Base-by-base conservation (phyloP, 768 basidiomycete species). In the Scleroderma bovista region DNA sequence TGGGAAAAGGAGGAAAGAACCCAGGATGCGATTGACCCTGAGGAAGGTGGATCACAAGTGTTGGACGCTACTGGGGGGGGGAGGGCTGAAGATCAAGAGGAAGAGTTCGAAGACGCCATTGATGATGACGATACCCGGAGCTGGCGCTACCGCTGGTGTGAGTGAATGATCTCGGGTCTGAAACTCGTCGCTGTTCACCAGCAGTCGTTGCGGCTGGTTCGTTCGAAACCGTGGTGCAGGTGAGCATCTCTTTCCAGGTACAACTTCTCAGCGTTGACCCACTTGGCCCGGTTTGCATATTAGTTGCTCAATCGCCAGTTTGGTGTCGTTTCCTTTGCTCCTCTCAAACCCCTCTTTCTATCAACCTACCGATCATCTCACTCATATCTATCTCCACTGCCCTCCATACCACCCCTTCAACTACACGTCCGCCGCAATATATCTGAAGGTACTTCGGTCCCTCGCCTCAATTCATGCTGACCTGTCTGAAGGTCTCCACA, bases 161-260 rank as follows among this genome's bases (percentile, higher is more conserved):
- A 80, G 77, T 56, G 67, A 76, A 81, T 45, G 94, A 96, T 48
- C 75, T 92, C 98, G 96, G 96, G 80, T 84, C n/a, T 82, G 90
- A 57, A 97, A 97, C 69, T 97, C 94, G 43, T 91, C 93, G 5
- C 80, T 96, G 62, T 93, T 92, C 13, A 88, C 80, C 39, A 96
- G 98, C 67, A 95, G 97, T 68, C n/a, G 86, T 93, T 50, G 86
- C 93, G 17, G 95, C 92, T 26, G 96, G 96, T 3, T 89, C 90
- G 20, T 99, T 97, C 70, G 94, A 98, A 56, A 86, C 84, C 10
- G 96, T 95, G 5, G 97, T 96, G 93, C 88, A 94, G 84, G 91
- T 92, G 51, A 58, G 80, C 65, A 15, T 23, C 45, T 43, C 17
- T 13, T 8, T 23, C 26, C 9, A 40, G 15, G 19, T 10, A 6